Conservation (phyloP, 164 flowering plant species). For the Dillenia suffruticosa region DNA sequence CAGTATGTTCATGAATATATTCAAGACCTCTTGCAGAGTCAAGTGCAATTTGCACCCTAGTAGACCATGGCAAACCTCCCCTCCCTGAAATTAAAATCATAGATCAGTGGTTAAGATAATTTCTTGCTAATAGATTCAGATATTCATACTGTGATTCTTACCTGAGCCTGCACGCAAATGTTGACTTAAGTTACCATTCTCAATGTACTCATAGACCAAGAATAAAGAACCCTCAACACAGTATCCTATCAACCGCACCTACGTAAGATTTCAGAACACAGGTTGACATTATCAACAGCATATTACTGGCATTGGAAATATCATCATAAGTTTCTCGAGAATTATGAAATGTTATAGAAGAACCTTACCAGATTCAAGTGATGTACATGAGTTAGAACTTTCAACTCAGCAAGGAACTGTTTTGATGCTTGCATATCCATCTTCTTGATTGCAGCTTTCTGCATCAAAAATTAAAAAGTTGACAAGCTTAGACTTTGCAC, state of each 20-base stretch:
- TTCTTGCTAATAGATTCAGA: too few relatives aligned
- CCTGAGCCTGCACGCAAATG: constrained; percentile 71
- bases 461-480: constrained; percentile 6
- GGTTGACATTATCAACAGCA: too few relatives aligned
- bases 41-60: constrained; percentile 90
- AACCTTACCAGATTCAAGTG: constrained; percentile 83
- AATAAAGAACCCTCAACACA: constrained; percentile 77
- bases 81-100: constrained; percentile 32
- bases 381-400: constrained; percentile 82
- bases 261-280: constrained; percentile 4
- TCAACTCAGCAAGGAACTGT: constrained; percentile 84
- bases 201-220: constrained; percentile 82
- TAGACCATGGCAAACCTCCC: constrained; percentile 72
- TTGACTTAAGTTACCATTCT: constrained; percentile 85
- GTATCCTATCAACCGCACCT: constrained; percentile 95
- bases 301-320: too few relatives aligned
- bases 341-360: neutral
- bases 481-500: too few relatives aligned
- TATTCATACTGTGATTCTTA: constrained; percentile 4
- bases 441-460: constrained; percentile 96
- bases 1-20: constrained; percentile 94
- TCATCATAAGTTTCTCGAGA: too few relatives aligned
- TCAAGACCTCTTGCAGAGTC: constrained; percentile 98
- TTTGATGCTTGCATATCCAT: constrained; percentile 91
- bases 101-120: too few relatives aligned